Evolutionary conservation across 31 red algal species (phyloP).

Genomic region (Odonthalia washingtoniensis): DNA sequence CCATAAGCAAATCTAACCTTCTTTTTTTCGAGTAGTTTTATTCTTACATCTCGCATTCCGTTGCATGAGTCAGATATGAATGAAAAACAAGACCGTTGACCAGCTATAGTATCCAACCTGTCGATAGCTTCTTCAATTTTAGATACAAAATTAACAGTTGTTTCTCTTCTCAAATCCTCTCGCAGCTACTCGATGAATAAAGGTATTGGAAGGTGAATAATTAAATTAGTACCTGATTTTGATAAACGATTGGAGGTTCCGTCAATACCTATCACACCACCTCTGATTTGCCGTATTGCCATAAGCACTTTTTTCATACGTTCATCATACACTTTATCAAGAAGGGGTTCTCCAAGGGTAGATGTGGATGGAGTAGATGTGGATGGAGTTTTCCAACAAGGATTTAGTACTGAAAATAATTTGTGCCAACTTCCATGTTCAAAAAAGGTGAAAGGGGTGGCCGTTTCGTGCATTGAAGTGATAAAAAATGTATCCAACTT

Average conservation of each 20-base stretch:
- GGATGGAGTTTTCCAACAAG: too few species aligned
- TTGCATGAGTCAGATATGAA: slow-evolving; percentile 51
- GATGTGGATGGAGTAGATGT: background rate
- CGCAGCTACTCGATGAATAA: too few species aligned
- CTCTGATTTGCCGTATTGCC: background rate
- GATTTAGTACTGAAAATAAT: too few species aligned
- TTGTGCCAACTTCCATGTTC: too few species aligned
- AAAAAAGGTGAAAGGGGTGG: too few species aligned
- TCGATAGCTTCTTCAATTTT: too few species aligned
- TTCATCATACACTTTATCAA: background rate
- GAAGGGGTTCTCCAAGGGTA: background rate
- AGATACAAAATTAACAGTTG: too few species aligned
- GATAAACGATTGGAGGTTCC: background rate
- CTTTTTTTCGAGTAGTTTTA: slow-evolving; percentile 11
- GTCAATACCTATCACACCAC: background rate
- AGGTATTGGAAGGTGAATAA: background rate
- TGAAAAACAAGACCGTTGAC: slow-evolving; percentile 13
- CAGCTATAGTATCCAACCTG: too few species aligned
- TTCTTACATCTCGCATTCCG: slow-evolving; percentile 23
- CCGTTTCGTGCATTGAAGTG: too few species aligned
- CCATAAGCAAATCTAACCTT: slow-evolving; percentile 16
- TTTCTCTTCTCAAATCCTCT: too few species aligned
- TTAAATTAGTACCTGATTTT: background rate
- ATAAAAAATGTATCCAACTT: too few species aligned
- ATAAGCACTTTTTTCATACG: background rate